Base-by-base conservation (phyloP, 495 filamentous ascomycete species). In the Cryomyces minteri region DNA sequence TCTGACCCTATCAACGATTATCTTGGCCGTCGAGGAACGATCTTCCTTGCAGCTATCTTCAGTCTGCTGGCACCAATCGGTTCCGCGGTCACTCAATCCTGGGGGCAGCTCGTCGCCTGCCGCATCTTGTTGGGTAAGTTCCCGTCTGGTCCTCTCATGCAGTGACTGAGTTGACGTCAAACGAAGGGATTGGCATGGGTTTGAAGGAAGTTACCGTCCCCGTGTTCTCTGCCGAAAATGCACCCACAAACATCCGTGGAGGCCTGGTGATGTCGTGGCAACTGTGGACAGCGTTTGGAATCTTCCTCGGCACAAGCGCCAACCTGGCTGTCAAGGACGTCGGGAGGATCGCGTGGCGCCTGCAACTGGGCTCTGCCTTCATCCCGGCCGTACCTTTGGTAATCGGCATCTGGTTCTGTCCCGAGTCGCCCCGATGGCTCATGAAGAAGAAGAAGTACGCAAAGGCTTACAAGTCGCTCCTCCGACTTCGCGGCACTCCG, bases 41-140 rank as follows among this genome's bases (percentile, higher is more conserved):
- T 93, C 43, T 88, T 92, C 58, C 69, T 82, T 49, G 74, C 72
- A 9, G 76, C 78, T 4, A 53, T 79, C 9, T 71, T 82, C 5
- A 87, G 79, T 58, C 71, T 53, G n/a, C 51, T 42, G 1, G 41
- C 51, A 8, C 37, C 45, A 33, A 53, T 55, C 30, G 53, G 51
- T 5, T 40, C 42, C 11, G 53, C 53, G 0, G 44, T 48, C 31
- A 47, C 53, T 5, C 28, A 28, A 11, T 44, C 33, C 36, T 56
- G 54, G 54, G 38, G 45, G 39, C 31, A 41, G 25, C 40, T 56
- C 5, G 31, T 56, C 8, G 42, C 34, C 39, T 54, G 48, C 32
- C 54, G 54, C 4, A 33, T 56, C 28, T 32, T 56, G 11, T 45
- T 56, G 1, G 18, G 18, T 2, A 25, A 25, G 18, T 25, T 25